phyloP scores from a whole-genome alignment of 1,284 basidiomycete species.

The Sporisorium exsertum region DNA sequence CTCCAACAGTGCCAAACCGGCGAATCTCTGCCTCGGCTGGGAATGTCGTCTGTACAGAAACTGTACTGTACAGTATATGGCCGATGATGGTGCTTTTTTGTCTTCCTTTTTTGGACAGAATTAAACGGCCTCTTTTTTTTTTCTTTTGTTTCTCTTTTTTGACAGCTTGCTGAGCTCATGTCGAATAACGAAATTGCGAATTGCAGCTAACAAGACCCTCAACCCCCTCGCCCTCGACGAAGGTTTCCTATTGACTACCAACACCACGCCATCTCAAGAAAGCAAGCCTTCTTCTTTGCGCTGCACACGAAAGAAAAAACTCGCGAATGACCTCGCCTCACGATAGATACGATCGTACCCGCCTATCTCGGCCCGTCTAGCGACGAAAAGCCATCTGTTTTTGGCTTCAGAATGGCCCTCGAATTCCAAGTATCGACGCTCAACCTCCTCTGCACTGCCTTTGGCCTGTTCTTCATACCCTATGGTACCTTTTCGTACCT shows the following conservation, averaged over 20 bases:
- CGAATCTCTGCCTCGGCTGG: neutral
- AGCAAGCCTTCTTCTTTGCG: no score
- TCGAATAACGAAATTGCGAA: constrained; percentile 1
- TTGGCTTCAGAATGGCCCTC: constrained; percentile 16
- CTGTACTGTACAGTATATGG: no score
- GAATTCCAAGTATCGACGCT: constrained; percentile 40
- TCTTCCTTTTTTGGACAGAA: neutral
- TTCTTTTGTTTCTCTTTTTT: neutral
- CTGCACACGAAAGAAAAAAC: no score
- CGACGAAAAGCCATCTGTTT: no score
- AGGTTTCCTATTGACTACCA: neutral
- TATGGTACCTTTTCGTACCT: constrained; percentile 59
- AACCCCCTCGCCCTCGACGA: neutral
- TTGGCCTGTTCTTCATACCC: constrained; percentile 50
- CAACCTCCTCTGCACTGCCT: constrained; percentile 48
- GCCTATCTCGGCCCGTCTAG: constrained; percentile 6
- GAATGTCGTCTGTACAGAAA: no score
- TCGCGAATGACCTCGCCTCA: constrained; percentile 11
- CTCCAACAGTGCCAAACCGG: constrained; percentile 5
- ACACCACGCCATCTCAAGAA: no score
- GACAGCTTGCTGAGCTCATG: neutral
- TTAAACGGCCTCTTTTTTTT: neutral
- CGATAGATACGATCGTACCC: neutral
- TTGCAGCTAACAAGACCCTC: constrained; percentile 1
- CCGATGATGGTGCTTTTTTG: neutral